These are phyloP conservation scores for Suillus ampliporus DNA, from an alignment of 768 basidiomycete species.

Conservation along the genomic window DNA sequence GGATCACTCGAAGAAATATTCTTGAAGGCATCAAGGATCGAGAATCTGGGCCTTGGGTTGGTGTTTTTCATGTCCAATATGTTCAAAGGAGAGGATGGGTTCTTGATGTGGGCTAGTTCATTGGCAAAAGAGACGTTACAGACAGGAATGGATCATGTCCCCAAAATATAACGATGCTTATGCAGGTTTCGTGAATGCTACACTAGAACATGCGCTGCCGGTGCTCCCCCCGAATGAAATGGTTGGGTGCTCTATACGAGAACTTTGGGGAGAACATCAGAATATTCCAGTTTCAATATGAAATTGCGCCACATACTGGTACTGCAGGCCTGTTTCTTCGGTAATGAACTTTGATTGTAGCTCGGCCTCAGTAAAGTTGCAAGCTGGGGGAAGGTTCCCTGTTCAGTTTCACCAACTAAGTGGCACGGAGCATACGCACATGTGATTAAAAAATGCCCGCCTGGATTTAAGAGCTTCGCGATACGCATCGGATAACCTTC, in stretches of 20 bases:
- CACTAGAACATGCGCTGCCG: conserved; percentile 71
- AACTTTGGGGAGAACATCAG: conserved; percentile 49
- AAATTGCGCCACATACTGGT: conserved; percentile 56
- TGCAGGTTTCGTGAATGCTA: conserved; percentile 65
- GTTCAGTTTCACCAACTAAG: not conserved
- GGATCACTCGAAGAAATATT: conserved; percentile 77
- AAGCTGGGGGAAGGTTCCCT: conserved; percentile 51
- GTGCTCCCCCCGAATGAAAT: conserved; percentile 80
- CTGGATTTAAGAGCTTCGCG: conserved; percentile 60
- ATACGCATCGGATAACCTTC: conserved; percentile 66
- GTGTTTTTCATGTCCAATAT: conserved; percentile 67
- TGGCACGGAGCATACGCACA: conserved; percentile 52
- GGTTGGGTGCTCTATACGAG: conserved; percentile 71
- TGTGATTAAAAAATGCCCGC: conserved; percentile 78
- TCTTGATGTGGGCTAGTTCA: conserved; percentile 69
- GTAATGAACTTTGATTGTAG: conserved; percentile 58
- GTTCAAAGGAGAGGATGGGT: conserved; percentile 46
- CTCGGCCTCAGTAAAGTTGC: conserved; percentile 87
- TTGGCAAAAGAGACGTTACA: conserved; percentile 75
- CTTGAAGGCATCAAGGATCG: conserved; percentile 69
- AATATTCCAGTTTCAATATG: not conserved
- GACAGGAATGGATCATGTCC: conserved; percentile 62
- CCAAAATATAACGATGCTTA: conserved; percentile 28
- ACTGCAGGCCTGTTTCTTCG: conserved; percentile 54
- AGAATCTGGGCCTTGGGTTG: conserved; percentile 75